phyloP scores from a whole-genome alignment of 2,329 filamentous ascomycete genomes.

The Diaporthe citriasiana region DNA sequence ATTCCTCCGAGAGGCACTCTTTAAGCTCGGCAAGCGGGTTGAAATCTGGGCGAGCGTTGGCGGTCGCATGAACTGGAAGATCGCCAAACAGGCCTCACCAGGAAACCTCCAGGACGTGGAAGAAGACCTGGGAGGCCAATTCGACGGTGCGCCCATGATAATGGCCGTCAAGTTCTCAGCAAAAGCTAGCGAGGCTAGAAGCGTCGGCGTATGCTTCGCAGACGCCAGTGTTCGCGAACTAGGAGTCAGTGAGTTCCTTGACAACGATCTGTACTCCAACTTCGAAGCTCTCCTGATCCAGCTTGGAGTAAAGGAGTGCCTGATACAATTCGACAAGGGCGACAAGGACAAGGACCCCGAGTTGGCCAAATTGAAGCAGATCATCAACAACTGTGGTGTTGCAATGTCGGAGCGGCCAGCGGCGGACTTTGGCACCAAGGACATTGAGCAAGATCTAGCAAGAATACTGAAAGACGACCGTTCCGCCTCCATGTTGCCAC shows the following conservation, averaged over 20 bases:
- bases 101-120: slow-evolving; percentile 98
- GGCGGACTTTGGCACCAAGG: slow-evolving; percentile 86
- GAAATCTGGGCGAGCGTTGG: slow-evolving; percentile 87
- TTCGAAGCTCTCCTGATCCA: slow-evolving; percentile 97
- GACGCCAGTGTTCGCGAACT: slow-evolving; percentile 96
- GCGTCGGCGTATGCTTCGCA: slow-evolving; percentile 95
- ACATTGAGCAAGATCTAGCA: slow-evolving; percentile 95
- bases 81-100: slow-evolving; percentile 91
- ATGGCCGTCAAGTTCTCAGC: slow-evolving; percentile 93
- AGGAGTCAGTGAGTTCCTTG: slow-evolving; percentile 97
- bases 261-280: slow-evolving; percentile 98
- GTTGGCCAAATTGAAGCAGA: slow-evolving; percentile 85
- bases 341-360: slow-evolving; percentile 93
- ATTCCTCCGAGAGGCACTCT: slow-evolving; percentile 93
- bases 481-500: slow-evolving; percentile 81
- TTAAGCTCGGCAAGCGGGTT: slow-evolving; percentile 89
- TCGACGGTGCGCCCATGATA: slow-evolving; percentile 94
- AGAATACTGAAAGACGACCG: slow-evolving; percentile 89
- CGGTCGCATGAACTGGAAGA: slow-evolving; percentile 90
- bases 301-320: slow-evolving; percentile 92
- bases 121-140: slow-evolving; percentile 88
- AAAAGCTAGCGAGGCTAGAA: slow-evolving; percentile 87
- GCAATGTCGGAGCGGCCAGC: slow-evolving; percentile 85
- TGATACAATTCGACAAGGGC: slow-evolving; percentile 83
- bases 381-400: slow-evolving; percentile 92